Evolutionary conservation across 257 asterid species (phyloP), one percentile per base, ranked within the genome.

Genomic region (Rauvolfia tetraphylla): DNA sequence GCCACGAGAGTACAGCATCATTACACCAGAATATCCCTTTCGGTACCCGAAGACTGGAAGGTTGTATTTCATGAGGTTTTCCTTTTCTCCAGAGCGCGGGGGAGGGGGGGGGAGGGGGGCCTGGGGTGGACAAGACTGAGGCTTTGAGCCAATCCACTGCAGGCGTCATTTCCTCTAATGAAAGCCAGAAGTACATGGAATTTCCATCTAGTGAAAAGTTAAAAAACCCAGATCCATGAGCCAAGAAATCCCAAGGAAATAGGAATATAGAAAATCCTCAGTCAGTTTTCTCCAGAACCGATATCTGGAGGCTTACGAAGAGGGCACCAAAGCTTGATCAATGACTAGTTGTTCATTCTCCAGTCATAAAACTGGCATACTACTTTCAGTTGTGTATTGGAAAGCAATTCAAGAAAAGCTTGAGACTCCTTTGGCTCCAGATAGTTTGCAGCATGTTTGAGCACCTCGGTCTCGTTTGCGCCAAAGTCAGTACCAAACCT

Each of bases 401-500:
- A 86, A 39, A 93, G 89, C 90, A 89, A 83, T 66, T 90, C 97
- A 20, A 92, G 88, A 76, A 89, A 79, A 25, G 92, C 86, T 76
- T 84, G 92, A 62, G 91, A 82, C 46, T 86, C 87, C 7, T 78
- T 74, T 1, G 86, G 54, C 44, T 90, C 91, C 85, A 93, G 76
- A 79, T 91, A 93, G 78, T 83, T 91, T 51, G 93, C 96, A 66
- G 94, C 97, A 78, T 92, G 94, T 84, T 87, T 93, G 83, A 93
- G 79, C 69, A 92, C 93, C 84, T 93, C 98, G 33, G 81, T 80
- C 83, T 92, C 98, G 69, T 87, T 89, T 83, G 87, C 89, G 13
- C 98, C 97, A 48, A 88, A 90, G 87, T 93, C 98, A 14, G 82
- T 82, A 65, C 96, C 83, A 49, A 84, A 93, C 97, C 97, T 93